A percentile compares a stretch with the other conserved stretches of the same genome.
Evolutionary conservation across 163 green algal genomes (phyloP).

Genomic region (Chloromonas sp.): DNA sequence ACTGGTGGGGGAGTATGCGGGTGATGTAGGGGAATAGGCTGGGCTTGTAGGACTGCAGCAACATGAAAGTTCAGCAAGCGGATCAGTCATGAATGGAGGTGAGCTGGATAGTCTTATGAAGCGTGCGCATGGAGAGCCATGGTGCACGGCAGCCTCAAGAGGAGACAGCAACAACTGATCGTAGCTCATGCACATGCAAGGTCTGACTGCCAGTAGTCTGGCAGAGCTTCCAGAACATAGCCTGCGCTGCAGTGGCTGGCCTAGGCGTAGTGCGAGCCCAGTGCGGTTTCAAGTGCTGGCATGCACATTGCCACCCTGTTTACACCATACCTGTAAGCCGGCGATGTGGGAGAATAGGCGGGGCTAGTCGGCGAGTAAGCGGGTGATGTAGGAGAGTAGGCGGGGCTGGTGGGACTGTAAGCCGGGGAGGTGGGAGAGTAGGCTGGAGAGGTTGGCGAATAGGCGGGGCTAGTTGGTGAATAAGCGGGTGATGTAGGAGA

Average conservation of each 20-base stretch:
- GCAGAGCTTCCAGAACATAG: too few species aligned
- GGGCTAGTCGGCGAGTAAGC: constrained; percentile 47
- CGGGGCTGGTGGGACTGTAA: constrained; percentile 44
- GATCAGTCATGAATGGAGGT: constrained; percentile 53
- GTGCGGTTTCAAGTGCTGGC: too few species aligned
- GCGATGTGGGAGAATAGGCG: constrained; percentile 60
- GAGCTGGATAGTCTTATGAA: constrained; percentile 43
- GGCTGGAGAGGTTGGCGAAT: constrained; percentile 58
- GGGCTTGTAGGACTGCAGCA: constrained; percentile 46
- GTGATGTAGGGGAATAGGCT: constrained; percentile 39
- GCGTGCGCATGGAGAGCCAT: too few species aligned
- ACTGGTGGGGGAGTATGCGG: constrained; percentile 61
- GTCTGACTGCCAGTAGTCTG: too few species aligned
- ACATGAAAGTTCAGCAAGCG: constrained; percentile 50
- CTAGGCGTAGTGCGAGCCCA: too few species aligned
- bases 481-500: constrained; percentile 50
- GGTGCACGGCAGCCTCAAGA: too few species aligned
- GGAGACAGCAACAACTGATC: too few species aligned
- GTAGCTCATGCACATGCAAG: too few species aligned
- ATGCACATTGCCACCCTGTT: too few species aligned
- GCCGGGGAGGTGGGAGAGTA: constrained; percentile 62
- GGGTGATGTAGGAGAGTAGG: constrained; percentile 43
- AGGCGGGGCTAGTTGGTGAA: constrained; percentile 45
- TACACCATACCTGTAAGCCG: constrained; percentile 50
- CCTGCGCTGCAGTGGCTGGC: too few species aligned